Conservation (phyloP, 2,329 filamentous ascomycete genomes). For the Elsinoe perseae region DNA sequence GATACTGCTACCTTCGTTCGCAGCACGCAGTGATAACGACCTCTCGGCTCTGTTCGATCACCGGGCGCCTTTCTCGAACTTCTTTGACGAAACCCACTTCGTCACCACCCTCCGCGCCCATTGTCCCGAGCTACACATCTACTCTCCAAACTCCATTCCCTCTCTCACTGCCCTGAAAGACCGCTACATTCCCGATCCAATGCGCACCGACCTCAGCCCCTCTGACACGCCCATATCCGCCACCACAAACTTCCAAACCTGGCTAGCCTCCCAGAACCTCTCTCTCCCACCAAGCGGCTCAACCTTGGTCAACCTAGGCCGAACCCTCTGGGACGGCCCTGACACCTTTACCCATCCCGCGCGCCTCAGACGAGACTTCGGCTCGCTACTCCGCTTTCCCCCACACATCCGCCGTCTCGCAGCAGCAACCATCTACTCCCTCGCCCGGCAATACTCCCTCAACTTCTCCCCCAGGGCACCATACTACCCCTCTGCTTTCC, state of each 20-base stretch:
- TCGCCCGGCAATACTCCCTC: conserved; percentile 25
- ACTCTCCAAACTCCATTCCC: conserved; percentile 19
- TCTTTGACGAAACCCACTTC: conserved; percentile 28
- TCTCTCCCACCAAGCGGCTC: conserved; percentile 15
- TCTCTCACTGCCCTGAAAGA: conserved; percentile 19
- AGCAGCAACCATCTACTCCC: conserved; percentile 28
- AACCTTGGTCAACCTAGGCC: conserved; percentile 24
- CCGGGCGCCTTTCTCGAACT: conserved; percentile 21
- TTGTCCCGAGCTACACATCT: conserved; percentile 26
- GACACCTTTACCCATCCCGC: conserved; percentile 26
- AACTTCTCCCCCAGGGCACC: conserved; percentile 25
- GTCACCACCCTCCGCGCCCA: conserved; percentile 19
- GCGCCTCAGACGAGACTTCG: conserved; percentile 25
- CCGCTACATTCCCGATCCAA: conserved; percentile 21
- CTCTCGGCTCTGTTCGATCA: conserved; percentile 23
- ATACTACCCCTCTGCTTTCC: conserved; percentile 28
- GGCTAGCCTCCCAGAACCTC: conserved; percentile 20
- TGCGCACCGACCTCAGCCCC: conserved; percentile 22
- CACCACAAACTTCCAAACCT: conserved; percentile 21
- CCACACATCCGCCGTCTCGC: conserved; percentile 27
- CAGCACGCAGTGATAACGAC: conserved; percentile 18
- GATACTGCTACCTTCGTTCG: conserved; percentile 23
- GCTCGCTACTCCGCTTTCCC: conserved; percentile 24
- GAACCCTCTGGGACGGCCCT: conserved; percentile 25
- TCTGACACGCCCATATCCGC: conserved; percentile 19